A percentile compares a stretch with the other conserved stretches of the same genome.
Evolutionary conservation across 345 rosid species (phyloP).

Genomic region (Aquilaria malaccensis): DNA sequence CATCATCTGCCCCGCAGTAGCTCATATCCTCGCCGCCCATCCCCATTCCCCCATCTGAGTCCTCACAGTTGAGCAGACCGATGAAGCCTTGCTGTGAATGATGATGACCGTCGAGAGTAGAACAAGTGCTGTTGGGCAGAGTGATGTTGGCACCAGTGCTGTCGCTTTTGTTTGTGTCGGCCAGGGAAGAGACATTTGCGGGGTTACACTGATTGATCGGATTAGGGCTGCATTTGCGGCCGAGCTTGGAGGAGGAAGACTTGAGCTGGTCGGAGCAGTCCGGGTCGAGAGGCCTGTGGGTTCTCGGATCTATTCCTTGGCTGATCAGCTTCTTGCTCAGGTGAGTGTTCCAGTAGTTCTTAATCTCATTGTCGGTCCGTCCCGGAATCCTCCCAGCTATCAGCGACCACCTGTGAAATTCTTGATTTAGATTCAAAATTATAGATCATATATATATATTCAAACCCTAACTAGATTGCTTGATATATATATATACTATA

Average conservation of each 20-base stretch:
- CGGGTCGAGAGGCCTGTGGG: constrained; percentile 45
- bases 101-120: constrained; percentile 2
- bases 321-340: constrained; percentile 55
- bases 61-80: constrained; percentile 10
- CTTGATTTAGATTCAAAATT: too few species aligned
- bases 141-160: constrained; percentile 16
- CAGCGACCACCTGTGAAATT: constrained; percentile 42
- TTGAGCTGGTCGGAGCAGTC: neutral
- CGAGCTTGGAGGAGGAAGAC: constrained; percentile 16
- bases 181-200: constrained; percentile 8
- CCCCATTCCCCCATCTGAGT: constrained; percentile 9
- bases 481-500: too few species aligned
- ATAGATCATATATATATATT: too few species aligned
- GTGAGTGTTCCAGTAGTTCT: constrained; percentile 74
- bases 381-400: constrained; percentile 69
- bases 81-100: constrained; percentile 2
- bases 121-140: neutral
- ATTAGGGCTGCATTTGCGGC: constrained; percentile 6
- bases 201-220: constrained; percentile 1
- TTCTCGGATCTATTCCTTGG: constrained; percentile 63
- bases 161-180: constrained; percentile 15
- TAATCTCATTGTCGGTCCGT: constrained; percentile 58
- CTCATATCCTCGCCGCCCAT: constrained; percentile 18
- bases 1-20: constrained; percentile 25
- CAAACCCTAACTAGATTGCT: too few species aligned